Percentiles rank a stretch among this genome's conserved stretches.
phyloP scores from a whole-genome alignment of 2,329 filamentous ascomycete genomes.

The Zymoseptoria tritici region DNA sequence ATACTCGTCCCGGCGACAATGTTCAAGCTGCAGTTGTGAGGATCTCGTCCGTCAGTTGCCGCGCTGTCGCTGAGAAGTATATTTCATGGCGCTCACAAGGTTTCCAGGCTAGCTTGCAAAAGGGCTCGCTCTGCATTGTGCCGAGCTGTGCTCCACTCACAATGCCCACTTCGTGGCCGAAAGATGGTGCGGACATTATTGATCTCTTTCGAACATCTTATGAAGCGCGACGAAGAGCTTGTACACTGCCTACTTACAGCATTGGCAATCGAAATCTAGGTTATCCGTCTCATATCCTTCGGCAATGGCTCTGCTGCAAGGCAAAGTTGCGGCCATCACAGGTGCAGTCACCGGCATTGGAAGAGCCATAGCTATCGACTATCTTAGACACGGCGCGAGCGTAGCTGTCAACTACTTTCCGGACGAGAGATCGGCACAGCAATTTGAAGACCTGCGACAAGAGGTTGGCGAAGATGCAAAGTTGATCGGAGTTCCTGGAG shows the following conservation, averaged over 20 bases:
- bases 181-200: not conserved
- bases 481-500: conserved; percentile 64
- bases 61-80: not conserved
- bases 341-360: conserved; percentile 83
- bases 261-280: not conserved
- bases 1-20: not conserved
- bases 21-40: not conserved
- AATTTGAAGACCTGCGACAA: conserved; percentile 42
- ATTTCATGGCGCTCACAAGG: not conserved
- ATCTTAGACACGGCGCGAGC: conserved; percentile 66
- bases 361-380: conserved; percentile 73
- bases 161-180: not conserved
- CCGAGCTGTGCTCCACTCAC: not conserved
- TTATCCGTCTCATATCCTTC: not conserved
- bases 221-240: not conserved
- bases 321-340: conserved; percentile 79
- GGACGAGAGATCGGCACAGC: conserved; percentile 40
- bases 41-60: not conserved
- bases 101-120: not conserved
- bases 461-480: conserved; percentile 32
- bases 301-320: conserved; percentile 46
- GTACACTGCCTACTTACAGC: not conserved
- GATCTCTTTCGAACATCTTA: no score
- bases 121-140: not conserved
- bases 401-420: conserved; percentile 77